These are phyloP conservation scores for Rhizopus arrhizus DNA, from an alignment of 371 early-diverging fungal genomes.

Conservation along the genomic window DNA sequence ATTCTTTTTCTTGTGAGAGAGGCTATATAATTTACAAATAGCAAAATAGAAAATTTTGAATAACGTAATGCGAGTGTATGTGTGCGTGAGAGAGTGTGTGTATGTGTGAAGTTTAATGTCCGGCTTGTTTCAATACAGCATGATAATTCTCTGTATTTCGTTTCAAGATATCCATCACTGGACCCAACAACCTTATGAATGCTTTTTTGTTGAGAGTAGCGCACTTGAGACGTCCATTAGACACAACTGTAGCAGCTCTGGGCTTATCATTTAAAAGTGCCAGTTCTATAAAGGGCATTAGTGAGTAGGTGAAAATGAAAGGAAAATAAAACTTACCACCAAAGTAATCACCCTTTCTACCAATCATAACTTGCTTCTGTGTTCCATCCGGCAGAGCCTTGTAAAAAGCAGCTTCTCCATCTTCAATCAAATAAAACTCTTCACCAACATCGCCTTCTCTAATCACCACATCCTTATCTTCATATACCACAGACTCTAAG, in stretches of 20 bases:
- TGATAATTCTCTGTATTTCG: constrained; percentile 78
- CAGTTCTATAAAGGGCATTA: constrained; percentile 55
- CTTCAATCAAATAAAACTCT: constrained; percentile 84
- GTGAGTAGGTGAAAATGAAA: not conserved
- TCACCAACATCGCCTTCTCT: constrained; percentile 83
- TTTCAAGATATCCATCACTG: constrained; percentile 75
- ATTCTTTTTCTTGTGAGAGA: no score
- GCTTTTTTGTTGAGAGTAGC: constrained; percentile 85
- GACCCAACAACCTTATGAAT: constrained; percentile 87
- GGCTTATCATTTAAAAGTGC: constrained; percentile 86
- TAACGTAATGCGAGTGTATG: no score
- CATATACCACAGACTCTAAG: constrained; percentile 80
- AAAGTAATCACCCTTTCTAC: constrained; percentile 89
- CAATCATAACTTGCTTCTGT: constrained; percentile 60
- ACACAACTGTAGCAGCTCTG: constrained; percentile 81
- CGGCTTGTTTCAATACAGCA: constrained; percentile 15
- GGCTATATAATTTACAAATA: no score
- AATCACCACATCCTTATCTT: constrained; percentile 78
- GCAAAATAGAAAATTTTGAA: no score
- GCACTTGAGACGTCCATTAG: constrained; percentile 85
- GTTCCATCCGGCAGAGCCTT: constrained; percentile 54
- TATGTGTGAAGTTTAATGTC: not conserved
- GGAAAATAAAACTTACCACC: constrained; percentile 63
- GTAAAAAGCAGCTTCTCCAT: constrained; percentile 77
- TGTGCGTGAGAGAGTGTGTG: no score